Evolutionary conservation across 1,284 basidiomycete species (phyloP), one percentile per base, ranked within the genome.

Genomic region (Cryptococcus amylolentus): DNA sequence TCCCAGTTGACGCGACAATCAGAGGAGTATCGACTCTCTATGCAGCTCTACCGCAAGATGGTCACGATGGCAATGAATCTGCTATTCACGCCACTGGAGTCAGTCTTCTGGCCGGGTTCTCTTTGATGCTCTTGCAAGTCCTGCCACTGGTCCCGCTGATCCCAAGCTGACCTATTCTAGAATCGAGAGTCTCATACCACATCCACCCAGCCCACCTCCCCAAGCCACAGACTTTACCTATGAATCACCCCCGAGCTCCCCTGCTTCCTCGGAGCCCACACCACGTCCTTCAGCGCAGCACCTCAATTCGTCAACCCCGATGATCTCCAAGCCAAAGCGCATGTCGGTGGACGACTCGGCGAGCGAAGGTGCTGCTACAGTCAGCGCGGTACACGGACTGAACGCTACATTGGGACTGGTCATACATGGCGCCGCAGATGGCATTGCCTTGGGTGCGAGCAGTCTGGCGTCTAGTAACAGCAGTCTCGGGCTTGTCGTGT

Each of bases 351-450:
- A 68, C 20, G 65, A 68, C 20, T 47, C 54, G 8, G 55, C 55
- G 16, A 49, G 56, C 46, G 51, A 56, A n/a, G 27, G 51, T 42
- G 52, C 18, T 28, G 46, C 42, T 23, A 53, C 54, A 18, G 28
- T 40, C 41, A 51, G 61, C n/a, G 58, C 61, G 2, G 55, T 66
- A 2, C 58, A 66, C 14, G 76, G 74, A 3, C 82, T 88, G 58
- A 84, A 89, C 45, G 81, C 93, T 40, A 91, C 91, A 0, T 74
- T 95, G 5, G 93, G 92, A 0, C 79, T 96, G 45, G 82, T 90
- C 39, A 83, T 92, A 40, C 93, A 96, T 70, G 89, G 87, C 2
- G 80, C 92, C 35, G 88, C 91, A 0, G 93, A 97, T 74, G 93
- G 93, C 1, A 84, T 95, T 55, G 91, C 91, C 1, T 78, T 97